Evolutionary conservation across 306 rosid species (phyloP).

Genomic region (Casuarina equisetifolia): DNA sequence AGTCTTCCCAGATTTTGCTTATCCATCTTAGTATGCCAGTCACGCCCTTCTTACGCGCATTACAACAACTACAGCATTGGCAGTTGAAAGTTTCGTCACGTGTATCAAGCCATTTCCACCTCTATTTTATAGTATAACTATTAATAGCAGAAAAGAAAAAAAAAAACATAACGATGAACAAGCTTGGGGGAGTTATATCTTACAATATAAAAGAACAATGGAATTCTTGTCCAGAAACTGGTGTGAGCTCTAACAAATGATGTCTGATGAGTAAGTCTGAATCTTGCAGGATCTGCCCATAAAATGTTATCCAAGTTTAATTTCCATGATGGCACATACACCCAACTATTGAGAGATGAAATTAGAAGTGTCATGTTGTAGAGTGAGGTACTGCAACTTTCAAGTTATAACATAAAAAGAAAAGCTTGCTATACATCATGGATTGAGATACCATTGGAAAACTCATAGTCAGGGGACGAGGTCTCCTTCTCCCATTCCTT

Average conservation of each 20-base stretch:
- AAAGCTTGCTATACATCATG: neutral
- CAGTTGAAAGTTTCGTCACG: neutral
- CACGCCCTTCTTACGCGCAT: neutral
- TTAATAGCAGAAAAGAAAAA: neutral
- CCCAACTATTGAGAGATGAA: neutral
- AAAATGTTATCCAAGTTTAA: constrained; percentile 11
- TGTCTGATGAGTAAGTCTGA: constrained; percentile 87
- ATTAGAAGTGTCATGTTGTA: neutral
- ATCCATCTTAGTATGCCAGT: neutral
- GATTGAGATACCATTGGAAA: constrained; percentile 63
- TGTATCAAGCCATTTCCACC: neutral
- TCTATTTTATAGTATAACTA: neutral
- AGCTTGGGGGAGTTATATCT: constrained; percentile 32
- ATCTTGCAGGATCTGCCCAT: constrained; percentile 64
- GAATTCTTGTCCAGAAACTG: constrained; percentile 67
- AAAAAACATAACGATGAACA: constrained; percentile 6
- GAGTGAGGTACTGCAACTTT: neutral
- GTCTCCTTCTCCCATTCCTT: constrained; percentile 93
- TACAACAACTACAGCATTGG: neutral
- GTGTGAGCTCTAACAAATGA: constrained; percentile 87
- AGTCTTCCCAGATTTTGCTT: neutral
- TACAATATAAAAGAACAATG: constrained; percentile 74
- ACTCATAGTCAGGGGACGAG: constrained; percentile 65
- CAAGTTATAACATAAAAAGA: neutral
- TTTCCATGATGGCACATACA: constrained; percentile 1